These are phyloP conservation scores for Fusarium sarcochroum DNA, from an alignment of 2,329 filamentous ascomycete genomes.

Conservation along the genomic window DNA sequence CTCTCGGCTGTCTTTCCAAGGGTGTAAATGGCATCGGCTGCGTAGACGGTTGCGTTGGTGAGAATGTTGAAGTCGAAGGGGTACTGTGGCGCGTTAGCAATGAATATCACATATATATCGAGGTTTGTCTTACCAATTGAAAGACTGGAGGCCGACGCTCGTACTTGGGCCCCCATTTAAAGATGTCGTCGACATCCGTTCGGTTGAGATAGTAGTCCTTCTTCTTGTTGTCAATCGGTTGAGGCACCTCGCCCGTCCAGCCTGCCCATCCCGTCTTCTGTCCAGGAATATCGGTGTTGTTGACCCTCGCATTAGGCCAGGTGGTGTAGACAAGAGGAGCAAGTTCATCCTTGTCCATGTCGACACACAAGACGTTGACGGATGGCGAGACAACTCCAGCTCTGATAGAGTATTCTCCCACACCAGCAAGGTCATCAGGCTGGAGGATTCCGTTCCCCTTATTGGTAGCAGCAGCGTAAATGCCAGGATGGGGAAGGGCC, in stretches of 20 bases:
- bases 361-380: conserved; percentile 80
- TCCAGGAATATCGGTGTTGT: conserved; percentile 51
- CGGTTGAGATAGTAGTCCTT: conserved; percentile 62
- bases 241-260: conserved; percentile 59
- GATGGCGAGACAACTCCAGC: conserved; percentile 79
- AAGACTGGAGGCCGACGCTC: conserved; percentile 68
- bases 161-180: conserved; percentile 73
- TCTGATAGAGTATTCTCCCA: conserved; percentile 76
- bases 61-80: conserved; percentile 78
- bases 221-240: conserved; percentile 40
- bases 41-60: conserved; percentile 64
- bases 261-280: conserved; percentile 53
- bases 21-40: conserved; percentile 72
- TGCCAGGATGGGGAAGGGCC: conserved; percentile 80
- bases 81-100: conserved; percentile 53
- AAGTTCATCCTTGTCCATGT: conserved; percentile 72
- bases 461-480: conserved; percentile 75
- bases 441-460: conserved; percentile 77
- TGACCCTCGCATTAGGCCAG: conserved; percentile 66
- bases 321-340: conserved; percentile 73
- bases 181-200: conserved; percentile 78
- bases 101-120: neutral
- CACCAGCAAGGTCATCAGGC: conserved; percentile 73
- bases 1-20: conserved; percentile 65
- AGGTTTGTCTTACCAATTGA: conserved; percentile 55